Base-by-base conservation (phyloP, 257 asterid species). In the Solanum boliviense region DNA sequence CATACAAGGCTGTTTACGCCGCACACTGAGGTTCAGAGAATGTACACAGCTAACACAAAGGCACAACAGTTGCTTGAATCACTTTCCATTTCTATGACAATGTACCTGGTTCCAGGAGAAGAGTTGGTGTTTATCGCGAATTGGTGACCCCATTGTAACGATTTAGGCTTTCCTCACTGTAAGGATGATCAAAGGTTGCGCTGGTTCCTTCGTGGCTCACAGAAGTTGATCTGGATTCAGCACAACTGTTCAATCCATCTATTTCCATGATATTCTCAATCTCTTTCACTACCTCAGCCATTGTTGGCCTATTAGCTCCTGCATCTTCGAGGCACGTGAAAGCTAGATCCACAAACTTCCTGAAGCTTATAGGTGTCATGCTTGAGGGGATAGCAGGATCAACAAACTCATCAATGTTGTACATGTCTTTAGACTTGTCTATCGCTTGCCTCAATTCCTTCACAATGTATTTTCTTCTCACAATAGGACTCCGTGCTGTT, bases 121-220 rank as follows among this genome's bases (percentile, higher is more conserved):
- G 32, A n/a, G n/a, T 39, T 78, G 32, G 36, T 10, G 16, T 31
- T 81, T 48, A 25, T 16, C 39, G 18, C 5, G 85, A 81, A 46
- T 29, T 81, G 41, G 85, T 81, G 68, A n/a, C 29, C 70, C 70
- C 70, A 13, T 15, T 48, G 85, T 81, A 29, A 48, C 20, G 41
- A 29, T 9, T 48, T 81, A 81, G 41, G 70, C 85, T 81, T 48
- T 58, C 60, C 2, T 84, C 76, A 23, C 58, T 84, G 76, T 84
- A 67, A 67, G 58, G 73, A 67, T 84, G 25, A 13, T 62, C 52
- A 11, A 36, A 60, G 89, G 86, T 29, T 91, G 83, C 86, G 83
- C 87, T 21, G 67, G 88, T 41, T 88, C 84, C 65, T 89, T 91
- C 8, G 20, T 65, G 52, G 93, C 92, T 90, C 89, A 62, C 89